These are phyloP conservation scores for Cornus kousa DNA, from an alignment of 148 eudicot species.

Conservation along the genomic window DNA sequence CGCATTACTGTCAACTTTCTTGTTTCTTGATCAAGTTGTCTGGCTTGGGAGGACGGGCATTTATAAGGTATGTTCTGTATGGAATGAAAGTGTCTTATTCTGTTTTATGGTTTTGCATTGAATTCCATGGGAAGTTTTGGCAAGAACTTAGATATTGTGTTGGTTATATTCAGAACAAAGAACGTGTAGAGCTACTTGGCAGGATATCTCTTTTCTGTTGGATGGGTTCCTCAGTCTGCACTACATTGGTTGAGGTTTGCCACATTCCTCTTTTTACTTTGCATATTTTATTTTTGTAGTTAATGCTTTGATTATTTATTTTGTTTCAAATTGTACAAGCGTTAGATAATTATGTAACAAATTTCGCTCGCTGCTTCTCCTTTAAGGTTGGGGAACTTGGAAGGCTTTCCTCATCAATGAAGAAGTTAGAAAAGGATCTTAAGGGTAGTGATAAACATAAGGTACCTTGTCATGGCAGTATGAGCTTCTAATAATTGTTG, in stretches of 20 bases:
- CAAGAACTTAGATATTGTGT: not conserved
- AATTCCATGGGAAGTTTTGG: not conserved
- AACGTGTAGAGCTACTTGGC: conserved; percentile 64
- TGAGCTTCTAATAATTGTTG: not conserved
- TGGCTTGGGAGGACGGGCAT: conserved; percentile 97
- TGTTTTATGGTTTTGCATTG: conserved; percentile 4
- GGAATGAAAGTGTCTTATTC: conserved; percentile 2
- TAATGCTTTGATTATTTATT: no score
- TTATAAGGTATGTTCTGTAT: conserved; percentile 59
- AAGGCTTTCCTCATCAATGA: conserved; percentile 81
- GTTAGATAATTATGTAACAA: not conserved
- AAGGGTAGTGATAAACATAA: conserved; percentile 62
- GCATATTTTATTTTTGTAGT: not conserved
- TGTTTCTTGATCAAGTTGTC: conserved; percentile 97
- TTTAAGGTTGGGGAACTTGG: conserved; percentile 76
- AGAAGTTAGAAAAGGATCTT: conserved; percentile 83
- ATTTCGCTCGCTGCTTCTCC: not conserved
- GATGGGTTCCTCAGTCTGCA: conserved; percentile 88
- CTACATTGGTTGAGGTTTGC: conserved; percentile 83
- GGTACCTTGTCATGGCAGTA: conserved; percentile 35
- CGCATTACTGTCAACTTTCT: conserved; percentile 89
- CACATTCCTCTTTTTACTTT: not conserved
- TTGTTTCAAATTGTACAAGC: not conserved
- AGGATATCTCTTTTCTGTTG: conserved; percentile 91
- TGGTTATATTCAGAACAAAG: conserved; percentile 61